These are phyloP conservation scores for Cryptococcus floricola DNA, from an alignment of 1,284 basidiomycete genomes.

Conservation along the genomic window DNA sequence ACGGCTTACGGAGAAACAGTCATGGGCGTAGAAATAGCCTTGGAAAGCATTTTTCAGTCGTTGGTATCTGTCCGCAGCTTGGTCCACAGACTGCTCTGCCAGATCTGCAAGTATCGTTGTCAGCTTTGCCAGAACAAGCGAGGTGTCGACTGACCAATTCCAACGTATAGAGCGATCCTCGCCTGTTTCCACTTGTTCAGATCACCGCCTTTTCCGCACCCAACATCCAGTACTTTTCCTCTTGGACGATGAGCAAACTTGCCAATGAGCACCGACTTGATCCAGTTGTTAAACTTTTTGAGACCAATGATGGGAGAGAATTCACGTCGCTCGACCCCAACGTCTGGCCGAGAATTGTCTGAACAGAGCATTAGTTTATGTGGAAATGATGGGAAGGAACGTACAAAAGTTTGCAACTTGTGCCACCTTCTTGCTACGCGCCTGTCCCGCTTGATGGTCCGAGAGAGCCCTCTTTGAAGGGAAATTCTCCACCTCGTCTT, in stretches of 20 bases:
- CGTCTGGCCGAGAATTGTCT: slow-evolving; percentile 92
- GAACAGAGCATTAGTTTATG: not conserved
- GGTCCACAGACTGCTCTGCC: slow-evolving; percentile 82
- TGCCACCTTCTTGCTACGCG: slow-evolving; percentile 31
- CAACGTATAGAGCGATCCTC: slow-evolving; percentile 72
- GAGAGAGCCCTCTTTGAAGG: slow-evolving; percentile 10
- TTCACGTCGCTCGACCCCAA: slow-evolving; percentile 74
- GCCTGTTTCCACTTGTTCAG: slow-evolving; percentile 93
- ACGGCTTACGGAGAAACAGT: slow-evolving; percentile 69
- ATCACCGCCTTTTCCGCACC: slow-evolving; percentile 98
- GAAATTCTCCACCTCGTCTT: too few relatives aligned
- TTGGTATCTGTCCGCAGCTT: slow-evolving; percentile 69
- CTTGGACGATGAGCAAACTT: slow-evolving; percentile 55
- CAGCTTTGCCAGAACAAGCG: slow-evolving; percentile 50
- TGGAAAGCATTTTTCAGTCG: slow-evolving; percentile 59
- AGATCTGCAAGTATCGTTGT: slow-evolving; percentile 62
- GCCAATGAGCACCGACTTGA: slow-evolving; percentile 90
- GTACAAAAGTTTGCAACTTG: slow-evolving; percentile 36
- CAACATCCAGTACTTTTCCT: slow-evolving; percentile 82
- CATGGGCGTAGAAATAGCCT: slow-evolving; percentile 77
- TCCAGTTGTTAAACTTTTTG: slow-evolving; percentile 99
- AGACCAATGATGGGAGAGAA: slow-evolving; percentile 95
- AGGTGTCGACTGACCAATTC: slow-evolving; percentile 83
- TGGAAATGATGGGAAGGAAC: not conserved
- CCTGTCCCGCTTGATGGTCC: slow-evolving; percentile 13